Evolutionary conservation across 2,329 filamentous ascomycete genomes (phyloP), one percentile per base, ranked within the genome.

Genomic region (Cladosporium velox): DNA sequence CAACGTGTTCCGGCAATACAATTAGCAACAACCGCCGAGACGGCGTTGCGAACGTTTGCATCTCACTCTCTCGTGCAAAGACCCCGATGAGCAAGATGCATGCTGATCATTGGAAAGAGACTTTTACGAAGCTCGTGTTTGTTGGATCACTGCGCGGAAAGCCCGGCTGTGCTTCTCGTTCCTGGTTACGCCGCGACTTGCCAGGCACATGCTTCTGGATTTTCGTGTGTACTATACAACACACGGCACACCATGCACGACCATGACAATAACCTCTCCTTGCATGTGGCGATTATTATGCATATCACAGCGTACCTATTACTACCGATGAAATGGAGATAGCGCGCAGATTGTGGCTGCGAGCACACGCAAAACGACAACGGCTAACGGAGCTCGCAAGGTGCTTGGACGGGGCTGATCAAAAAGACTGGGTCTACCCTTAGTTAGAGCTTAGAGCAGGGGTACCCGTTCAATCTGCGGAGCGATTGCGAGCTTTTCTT

Each of bases 381-480:
- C 41, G 41, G 41, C 41, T 47, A 47, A 47, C 41, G 41, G 41
- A 47, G 0, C 41, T 47, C n/a, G 41, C 21, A 6, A 47, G 41
- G 34, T 44, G 41, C 41, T 44, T 44, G 41, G 41, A 44, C 41
- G 12, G 41, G 41, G 58, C 38, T 54, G 59, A 62, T 62, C 59
- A 51, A 21, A 21, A 54, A 28, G 8, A 62, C 59, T 51, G 32
- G 49, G 59, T 35, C 21, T n/a, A 14, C 59, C 47, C 24, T 28
- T 47, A 2, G 47, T 28, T 47, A 1, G 47, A 62, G 44, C 58
- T 14, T 47, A 18, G 38, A 38, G 58, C 58, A 60, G 24, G 60
- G 34, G 55, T 32, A 24, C 44, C 60, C 60, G 60, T 63, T 63
- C 60, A 63, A 55, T 55, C 26, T 63, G 60, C 60, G 60, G 60